phyloP scores from a whole-genome alignment of 129 eudicot species.

The Glebionis coronaria region DNA sequence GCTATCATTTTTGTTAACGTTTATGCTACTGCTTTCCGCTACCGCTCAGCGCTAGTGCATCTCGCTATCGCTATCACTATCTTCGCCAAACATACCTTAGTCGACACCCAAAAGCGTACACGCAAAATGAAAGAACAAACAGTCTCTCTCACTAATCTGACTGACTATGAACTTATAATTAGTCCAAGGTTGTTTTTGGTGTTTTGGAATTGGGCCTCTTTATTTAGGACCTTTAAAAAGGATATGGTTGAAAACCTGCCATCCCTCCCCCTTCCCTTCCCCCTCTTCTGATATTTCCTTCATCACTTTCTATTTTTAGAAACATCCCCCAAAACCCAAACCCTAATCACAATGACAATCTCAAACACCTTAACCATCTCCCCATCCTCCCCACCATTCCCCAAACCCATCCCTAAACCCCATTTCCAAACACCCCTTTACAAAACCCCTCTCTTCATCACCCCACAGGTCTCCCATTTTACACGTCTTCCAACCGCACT shows the following conservation, averaged over 20 bases:
- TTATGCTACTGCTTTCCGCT: too few species aligned
- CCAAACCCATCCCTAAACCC: not conserved
- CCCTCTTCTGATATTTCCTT: not conserved
- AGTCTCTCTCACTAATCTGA: too few species aligned
- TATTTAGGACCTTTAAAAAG: constrained; percentile 26
- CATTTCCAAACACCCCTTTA: too few species aligned
- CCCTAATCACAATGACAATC: constrained; percentile 35
- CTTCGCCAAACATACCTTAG: too few species aligned
- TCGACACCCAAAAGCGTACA: too few species aligned
- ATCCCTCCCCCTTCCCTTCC: not conserved
- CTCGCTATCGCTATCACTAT: too few species aligned
- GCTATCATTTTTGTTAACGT: too few species aligned
- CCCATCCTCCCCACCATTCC: constrained; percentile 27
- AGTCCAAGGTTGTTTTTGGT: not conserved
- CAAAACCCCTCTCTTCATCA: too few species aligned
- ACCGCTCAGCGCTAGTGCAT: too few species aligned
- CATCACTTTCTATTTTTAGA: constrained; percentile 7
- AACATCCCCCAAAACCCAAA: not conserved
- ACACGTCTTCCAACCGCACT: constrained; percentile 19
- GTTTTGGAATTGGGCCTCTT: constrained; percentile 19
- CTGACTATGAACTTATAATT: too few species aligned
- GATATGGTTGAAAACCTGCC: constrained; percentile 27
- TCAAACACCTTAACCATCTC: constrained; percentile 44
- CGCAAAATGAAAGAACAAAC: too few species aligned
- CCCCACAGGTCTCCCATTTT: not conserved